These are phyloP conservation scores for Phanerochaete sordida DNA, from an alignment of 768 basidiomycete species.

Conservation along the genomic window DNA sequence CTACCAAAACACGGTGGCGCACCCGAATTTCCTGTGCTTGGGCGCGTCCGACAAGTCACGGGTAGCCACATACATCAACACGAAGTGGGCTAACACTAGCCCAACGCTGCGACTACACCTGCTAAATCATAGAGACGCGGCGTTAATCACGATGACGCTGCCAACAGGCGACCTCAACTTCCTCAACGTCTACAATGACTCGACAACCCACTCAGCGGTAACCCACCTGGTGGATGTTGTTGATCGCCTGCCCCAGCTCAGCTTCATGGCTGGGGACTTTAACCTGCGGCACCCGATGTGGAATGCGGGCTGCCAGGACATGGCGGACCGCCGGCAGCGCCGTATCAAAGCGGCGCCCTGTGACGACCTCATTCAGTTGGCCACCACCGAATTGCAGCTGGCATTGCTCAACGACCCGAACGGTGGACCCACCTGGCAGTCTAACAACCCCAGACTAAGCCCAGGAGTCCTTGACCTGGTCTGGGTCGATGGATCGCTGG, in stretches of 20 bases:
- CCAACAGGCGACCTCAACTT: neutral
- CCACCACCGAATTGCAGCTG: neutral
- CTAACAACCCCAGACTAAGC: neutral
- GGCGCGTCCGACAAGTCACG: neutral
- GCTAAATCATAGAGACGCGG: too few species aligned
- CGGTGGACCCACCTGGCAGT: neutral
- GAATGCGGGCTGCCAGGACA: neutral
- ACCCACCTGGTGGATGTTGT: neutral
- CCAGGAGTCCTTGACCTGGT: constrained; percentile 6
- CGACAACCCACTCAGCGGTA: neutral
- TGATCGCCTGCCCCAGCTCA: neutral
- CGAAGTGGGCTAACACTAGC: neutral
- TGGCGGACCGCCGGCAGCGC: neutral
- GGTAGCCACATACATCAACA: constrained; percentile 2
- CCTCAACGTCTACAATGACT: constrained; percentile 4
- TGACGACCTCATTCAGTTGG: neutral
- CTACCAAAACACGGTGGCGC: constrained; percentile 1
- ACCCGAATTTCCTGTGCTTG: neutral
- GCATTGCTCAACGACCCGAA: neutral
- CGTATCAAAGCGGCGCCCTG: neutral
- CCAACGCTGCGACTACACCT: neutral
- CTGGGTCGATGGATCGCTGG: neutral
- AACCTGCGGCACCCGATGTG: constrained; percentile 5
- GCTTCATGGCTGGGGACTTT: constrained; percentile 10
- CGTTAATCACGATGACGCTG: neutral